phyloP scores from a whole-genome alignment of 345 rosid species.

The Dipteronia sinensis region DNA sequence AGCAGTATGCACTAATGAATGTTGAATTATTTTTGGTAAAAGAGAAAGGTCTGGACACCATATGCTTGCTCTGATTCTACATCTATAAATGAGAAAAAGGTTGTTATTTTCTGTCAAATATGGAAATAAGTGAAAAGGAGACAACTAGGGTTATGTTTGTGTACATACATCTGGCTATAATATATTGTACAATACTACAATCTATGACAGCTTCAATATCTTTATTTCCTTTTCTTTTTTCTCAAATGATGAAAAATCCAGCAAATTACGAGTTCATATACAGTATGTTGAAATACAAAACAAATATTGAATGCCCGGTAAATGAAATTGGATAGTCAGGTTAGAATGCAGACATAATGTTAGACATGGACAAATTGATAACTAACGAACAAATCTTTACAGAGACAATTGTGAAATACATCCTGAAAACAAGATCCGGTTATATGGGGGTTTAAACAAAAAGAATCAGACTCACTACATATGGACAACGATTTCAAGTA shows the following conservation, averaged over 20 bases:
- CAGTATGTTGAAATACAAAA: neutral
- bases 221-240: neutral
- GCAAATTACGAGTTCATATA: neutral
- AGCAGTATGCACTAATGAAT: slow-evolving; percentile 10
- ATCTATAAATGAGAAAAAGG: slow-evolving; percentile 14
- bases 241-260: neutral
- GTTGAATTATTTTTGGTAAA: slow-evolving; percentile 19
- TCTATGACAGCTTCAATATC: neutral
- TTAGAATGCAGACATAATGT: neutral
- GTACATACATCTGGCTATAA: slow-evolving; percentile 2
- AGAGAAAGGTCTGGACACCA: slow-evolving; percentile 12
- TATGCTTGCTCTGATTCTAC: slow-evolving; percentile 23
- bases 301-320: too few relatives aligned
- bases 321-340: neutral
- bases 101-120: slow-evolving; percentile 3
- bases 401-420: slow-evolving; percentile 6
- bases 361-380: neutral
- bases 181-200: neutral
- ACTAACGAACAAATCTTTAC: slow-evolving; percentile 1
- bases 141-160: neutral
- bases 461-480: slow-evolving; percentile 29
- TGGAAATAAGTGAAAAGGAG: slow-evolving; percentile 7
- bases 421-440: slow-evolving; percentile 6
- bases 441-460: slow-evolving; percentile 11
- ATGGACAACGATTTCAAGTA: slow-evolving; percentile 24